phyloP scores from a whole-genome alignment of 2,329 filamentous ascomycete species.

The Periconia digitata region DNA sequence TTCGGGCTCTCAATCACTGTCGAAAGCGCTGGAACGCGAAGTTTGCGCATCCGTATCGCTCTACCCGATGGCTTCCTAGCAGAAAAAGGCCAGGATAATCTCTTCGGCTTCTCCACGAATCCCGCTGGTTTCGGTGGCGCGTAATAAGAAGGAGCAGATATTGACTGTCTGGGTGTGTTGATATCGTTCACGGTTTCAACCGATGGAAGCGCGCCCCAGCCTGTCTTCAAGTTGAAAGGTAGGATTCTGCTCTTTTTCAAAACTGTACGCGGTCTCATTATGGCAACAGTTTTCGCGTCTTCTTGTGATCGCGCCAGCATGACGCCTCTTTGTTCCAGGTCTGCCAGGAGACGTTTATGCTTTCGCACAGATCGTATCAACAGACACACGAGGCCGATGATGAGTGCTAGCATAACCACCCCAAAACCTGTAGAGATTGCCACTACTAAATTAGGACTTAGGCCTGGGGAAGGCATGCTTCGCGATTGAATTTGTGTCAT shows the following conservation, averaged over 20 bases:
- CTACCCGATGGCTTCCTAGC: conserved; percentile 25
- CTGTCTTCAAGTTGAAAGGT: conserved; percentile 39
- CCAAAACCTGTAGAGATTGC: conserved; percentile 29
- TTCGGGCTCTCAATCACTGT: conserved; percentile 46
- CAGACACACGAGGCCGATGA: conserved; percentile 26
- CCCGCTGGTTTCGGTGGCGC: conserved; percentile 26
- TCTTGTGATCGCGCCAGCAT: conserved; percentile 25
- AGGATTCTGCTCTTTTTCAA: conserved; percentile 34
- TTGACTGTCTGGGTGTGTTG: conserved; percentile 12
- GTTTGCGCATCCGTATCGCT: conserved; percentile 29
- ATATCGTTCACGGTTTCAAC: conserved; percentile 34
- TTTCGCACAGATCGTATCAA: conserved; percentile 28
- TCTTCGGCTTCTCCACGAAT: conserved; percentile 18
- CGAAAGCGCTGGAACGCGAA: conserved; percentile 29
- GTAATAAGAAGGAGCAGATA: conserved; percentile 18
- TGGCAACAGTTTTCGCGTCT: conserved; percentile 14
- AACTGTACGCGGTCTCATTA: conserved; percentile 33
- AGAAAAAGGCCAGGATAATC: conserved; percentile 36
- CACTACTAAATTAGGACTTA: conserved; percentile 26
- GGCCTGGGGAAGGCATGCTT: conserved; percentile 10
- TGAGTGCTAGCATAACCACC: conserved; percentile 26
- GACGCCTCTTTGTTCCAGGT: conserved; percentile 37
- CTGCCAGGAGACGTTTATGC: conserved; percentile 33
- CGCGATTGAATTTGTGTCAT: conserved; percentile 16
- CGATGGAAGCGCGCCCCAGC: conserved; percentile 47